Base-by-base conservation (phyloP, 2,329 filamentous ascomycete species). In the Diaporthe vexans region DNA sequence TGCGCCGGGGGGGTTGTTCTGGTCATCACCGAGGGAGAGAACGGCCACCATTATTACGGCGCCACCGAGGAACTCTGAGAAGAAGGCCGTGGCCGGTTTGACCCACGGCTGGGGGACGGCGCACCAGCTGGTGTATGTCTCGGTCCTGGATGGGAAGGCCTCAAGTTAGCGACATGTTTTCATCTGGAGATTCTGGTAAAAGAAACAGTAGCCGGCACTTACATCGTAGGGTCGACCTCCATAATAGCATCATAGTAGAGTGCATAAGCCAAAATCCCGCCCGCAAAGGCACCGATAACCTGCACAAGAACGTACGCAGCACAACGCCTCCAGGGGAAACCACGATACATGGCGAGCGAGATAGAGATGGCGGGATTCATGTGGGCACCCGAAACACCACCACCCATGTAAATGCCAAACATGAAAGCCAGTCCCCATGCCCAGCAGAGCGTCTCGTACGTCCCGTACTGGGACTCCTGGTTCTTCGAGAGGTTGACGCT, bases 361-460 rank as follows among this genome's bases (percentile, higher is more conserved):
- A 84, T 78, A 1, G 83, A 84, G 26, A 84, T 82, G 1, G 81
- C 80, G 15, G 83, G 83, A 54, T 84, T 81, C 79, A 81, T 80
- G 59, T 81, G 80, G 7, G 79, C 79, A 1, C 79, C 79, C 4
- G 79, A 81, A 1, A 80, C 78, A 11, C 79, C 79, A 19, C 78
- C 79, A 21, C 77, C 79, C 21, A 81, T 61, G 40, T 80, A 81
- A 35, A 81, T 80, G 11, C 80, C 80, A 48, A 81, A 80, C 79
- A 81, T 80, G 76, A 78, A 81, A 26, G 79, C 77, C 57, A 81
- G 78, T 11, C 80, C 80, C 80, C 80, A 81, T 2, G 80, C 79
- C 80, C 79, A 80, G 73, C 79, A 80, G 6, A 77, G 71, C 9
- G 78, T 80, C 67, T 79, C 79, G 65, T 80, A 81, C 11, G 73